Evolutionary conservation across 768 basidiomycete species (phyloP).

Genomic region (Auriscalpium vulgare): DNA sequence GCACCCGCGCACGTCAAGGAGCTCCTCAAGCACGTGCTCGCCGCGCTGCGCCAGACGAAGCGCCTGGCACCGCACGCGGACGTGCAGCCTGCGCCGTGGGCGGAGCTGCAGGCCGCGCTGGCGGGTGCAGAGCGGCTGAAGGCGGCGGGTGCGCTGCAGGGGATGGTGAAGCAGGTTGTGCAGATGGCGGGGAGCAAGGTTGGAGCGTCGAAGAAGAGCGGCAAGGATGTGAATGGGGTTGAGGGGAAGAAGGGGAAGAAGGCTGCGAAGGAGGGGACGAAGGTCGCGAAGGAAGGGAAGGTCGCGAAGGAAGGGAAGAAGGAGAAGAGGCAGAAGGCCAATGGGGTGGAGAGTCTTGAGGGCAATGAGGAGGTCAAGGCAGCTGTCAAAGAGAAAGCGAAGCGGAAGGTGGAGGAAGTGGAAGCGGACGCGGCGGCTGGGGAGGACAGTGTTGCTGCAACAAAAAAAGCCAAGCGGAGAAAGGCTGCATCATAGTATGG

Average conservation of each 20-base stretch:
- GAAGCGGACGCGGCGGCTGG: background rate
- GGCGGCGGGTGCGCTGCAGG: slow-evolving; percentile 49
- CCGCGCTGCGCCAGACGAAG: slow-evolving; percentile 59
- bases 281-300: slow-evolving; percentile 8
- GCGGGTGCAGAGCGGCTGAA: slow-evolving; percentile 51
- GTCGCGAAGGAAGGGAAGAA: slow-evolving; percentile 20
- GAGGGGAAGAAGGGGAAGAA: slow-evolving; percentile 1
- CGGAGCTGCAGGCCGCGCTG: slow-evolving; percentile 38
- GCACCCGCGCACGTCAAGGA: slow-evolving; percentile 69
- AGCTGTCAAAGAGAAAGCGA: slow-evolving; percentile 26
- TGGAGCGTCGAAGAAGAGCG: slow-evolving; percentile 11
- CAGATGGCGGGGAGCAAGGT: slow-evolving; percentile 9
- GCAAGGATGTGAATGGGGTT: slow-evolving; percentile 2
- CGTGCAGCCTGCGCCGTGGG: slow-evolving; percentile 56
- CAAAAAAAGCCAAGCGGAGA: slow-evolving; percentile 36
- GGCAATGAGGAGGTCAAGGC: slow-evolving; percentile 3
- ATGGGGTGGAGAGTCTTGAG: slow-evolving; percentile 18
- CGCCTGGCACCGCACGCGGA: slow-evolving; percentile 28
- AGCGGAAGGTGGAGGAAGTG: slow-evolving; percentile 24
- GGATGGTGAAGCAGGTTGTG: slow-evolving; percentile 58
- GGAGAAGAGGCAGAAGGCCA: slow-evolving; percentile 12
- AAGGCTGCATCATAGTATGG: slow-evolving; percentile 18
- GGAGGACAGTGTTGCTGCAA: background rate
- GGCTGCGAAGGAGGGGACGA: slow-evolving; percentile 12
- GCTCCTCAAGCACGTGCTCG: slow-evolving; percentile 62